A percentile compares a stretch with the other conserved stretches of the same genome.
Evolutionary conservation across 495 filamentous ascomycete genomes (phyloP).

Genomic region (Daldinia concentrica): DNA sequence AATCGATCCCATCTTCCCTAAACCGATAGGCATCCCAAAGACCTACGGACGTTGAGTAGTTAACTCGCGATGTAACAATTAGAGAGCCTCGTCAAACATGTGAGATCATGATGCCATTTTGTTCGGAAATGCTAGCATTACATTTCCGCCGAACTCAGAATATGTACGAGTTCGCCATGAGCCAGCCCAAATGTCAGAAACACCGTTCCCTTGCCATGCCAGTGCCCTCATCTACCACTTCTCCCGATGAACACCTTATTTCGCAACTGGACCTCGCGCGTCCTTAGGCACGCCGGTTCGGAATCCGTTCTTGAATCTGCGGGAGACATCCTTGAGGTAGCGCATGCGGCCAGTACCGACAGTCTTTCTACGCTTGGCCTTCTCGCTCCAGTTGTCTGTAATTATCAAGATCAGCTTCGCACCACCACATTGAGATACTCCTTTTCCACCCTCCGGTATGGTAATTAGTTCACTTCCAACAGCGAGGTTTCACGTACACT

Average conservation of each 20-base stretch:
- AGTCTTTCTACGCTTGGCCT: conserved; percentile 99
- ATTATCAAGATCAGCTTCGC: conserved; percentile 18
- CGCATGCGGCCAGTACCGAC: conserved; percentile 94
- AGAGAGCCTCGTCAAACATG: conserved; percentile 27
- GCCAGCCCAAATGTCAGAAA: conserved; percentile 51
- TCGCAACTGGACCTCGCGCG: conserved; percentile 68
- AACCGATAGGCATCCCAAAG: conserved; percentile 1
- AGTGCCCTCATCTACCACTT: conserved; percentile 42
- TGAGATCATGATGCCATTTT: conserved; percentile 49
- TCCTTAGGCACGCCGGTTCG: conserved; percentile 88
- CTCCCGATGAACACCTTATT: conserved; percentile 41
- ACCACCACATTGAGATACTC: conserved; percentile 23
- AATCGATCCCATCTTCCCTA: background rate
- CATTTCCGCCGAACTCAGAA: conserved; percentile 40
- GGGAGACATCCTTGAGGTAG: conserved; percentile 87
- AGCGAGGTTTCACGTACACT: conserved; percentile 78
- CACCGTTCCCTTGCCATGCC: conserved; percentile 49
- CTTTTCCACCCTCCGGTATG: conserved; percentile 24
- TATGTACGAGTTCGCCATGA: conserved; percentile 41
- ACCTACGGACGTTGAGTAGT: background rate
- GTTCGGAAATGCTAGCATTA: conserved; percentile 43
- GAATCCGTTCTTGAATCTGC: conserved; percentile 96
- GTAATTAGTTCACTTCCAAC: background rate
- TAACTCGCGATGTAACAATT: background rate
- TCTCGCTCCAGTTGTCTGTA: conserved; percentile 98